These are phyloP conservation scores for Petunia hybrid DNA, from an alignment of 305 asterid species.

Conservation along the genomic window DNA sequence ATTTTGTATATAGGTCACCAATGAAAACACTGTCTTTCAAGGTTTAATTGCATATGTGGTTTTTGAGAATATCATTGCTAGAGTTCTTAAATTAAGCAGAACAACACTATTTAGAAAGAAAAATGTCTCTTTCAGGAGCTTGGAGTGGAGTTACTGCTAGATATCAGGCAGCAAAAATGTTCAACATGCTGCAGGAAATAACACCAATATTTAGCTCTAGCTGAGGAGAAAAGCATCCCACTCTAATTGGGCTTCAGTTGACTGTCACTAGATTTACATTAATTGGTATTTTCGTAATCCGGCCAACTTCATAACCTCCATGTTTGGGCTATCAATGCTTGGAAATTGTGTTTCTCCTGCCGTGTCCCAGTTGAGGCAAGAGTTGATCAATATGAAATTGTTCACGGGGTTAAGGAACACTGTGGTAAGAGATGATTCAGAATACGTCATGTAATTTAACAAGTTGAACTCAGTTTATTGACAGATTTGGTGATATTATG, in stretches of 20 bases:
- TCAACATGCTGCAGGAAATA: constrained; percentile 19
- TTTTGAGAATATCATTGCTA: constrained; percentile 12
- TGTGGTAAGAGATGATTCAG: constrained; percentile 44
- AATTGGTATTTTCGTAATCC: neutral
- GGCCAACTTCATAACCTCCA: neutral
- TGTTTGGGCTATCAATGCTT: neutral
- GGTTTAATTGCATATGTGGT: neutral
- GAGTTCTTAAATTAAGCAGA: neutral
- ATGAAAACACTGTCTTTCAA: constrained; percentile 6
- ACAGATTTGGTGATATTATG: too few relatives aligned
- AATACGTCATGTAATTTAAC: constrained; percentile 70
- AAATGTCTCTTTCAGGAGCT: neutral
- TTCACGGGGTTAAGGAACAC: constrained; percentile 52
- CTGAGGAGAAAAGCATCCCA: constrained; percentile 23
- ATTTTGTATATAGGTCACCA: neutral
- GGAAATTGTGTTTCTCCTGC: constrained; percentile 36
- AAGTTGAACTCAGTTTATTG: constrained; percentile 54
- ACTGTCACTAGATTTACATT: neutral
- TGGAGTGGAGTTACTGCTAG: neutral
- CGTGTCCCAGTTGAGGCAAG: constrained; percentile 57
- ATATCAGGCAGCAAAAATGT: neutral
- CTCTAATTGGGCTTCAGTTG: neutral
- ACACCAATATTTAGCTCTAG: neutral
- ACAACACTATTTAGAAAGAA: neutral
- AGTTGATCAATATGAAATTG: constrained; percentile 46